Conservation (phyloP, 116 monocot genomes). For the Papilionanthe hybrid region DNA sequence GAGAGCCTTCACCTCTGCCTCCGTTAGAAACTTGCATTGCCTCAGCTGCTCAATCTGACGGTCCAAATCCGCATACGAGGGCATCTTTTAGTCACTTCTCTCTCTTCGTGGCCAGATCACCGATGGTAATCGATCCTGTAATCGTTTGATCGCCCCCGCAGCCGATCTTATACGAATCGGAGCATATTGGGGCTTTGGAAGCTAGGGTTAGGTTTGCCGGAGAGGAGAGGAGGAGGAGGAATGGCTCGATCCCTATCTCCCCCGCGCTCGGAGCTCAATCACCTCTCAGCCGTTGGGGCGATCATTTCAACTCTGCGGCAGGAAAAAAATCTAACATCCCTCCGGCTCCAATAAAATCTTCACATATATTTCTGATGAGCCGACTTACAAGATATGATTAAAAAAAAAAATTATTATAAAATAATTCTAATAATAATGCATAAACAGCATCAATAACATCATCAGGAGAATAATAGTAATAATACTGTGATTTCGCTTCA, state of each 20-base stretch:
- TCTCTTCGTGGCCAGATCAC: neutral
- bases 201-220: neutral
- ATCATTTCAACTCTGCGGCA: neutral
- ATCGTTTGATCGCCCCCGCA: conserved; percentile 1
- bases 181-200: neutral
- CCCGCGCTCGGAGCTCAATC: neutral
- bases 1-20: conserved; percentile 17
- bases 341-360: neutral
- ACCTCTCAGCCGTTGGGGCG: neutral
- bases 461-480: no score
- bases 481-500: no score
- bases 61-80: conserved; percentile 17
- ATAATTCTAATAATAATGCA: no score
- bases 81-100: neutral
- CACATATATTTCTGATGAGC: no score
- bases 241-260: neutral
- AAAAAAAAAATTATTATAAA: no score
- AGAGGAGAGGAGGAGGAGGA: neutral
- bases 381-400: no score
- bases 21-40: conserved; percentile 13
- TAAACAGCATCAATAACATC: no score
- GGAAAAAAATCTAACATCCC: neutral
- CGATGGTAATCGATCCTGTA: neutral
- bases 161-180: neutral
- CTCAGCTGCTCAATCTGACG: conserved; percentile 20